Percentiles rank a stretch among this genome's conserved stretches.
These are phyloP conservation scores for Podila clonocystis DNA, from an alignment of 192 early-diverging fungal genomes.

Conservation along the genomic window DNA sequence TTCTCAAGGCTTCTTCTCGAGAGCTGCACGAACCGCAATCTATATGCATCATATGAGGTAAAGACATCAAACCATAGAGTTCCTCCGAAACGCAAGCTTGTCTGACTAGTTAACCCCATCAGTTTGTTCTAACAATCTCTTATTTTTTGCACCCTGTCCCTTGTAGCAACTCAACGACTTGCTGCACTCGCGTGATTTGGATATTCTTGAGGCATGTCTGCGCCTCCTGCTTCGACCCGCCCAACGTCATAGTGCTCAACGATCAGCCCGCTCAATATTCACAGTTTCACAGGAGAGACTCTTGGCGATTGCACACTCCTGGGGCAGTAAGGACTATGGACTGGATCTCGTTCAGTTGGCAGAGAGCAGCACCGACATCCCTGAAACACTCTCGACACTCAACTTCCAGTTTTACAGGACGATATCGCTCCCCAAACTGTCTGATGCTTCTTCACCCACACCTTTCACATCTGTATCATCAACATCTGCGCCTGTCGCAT, in stretches of 20 bases:
- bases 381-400: slow-evolving; percentile 52
- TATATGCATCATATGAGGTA: slow-evolving; percentile 95
- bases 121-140: slow-evolving; percentile 3
- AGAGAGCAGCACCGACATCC: slow-evolving; percentile 47
- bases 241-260: slow-evolving; percentile 89
- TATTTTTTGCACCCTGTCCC: background rate
- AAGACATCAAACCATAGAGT: background rate
- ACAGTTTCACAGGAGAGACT: slow-evolving; percentile 65
- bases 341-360: slow-evolving; percentile 60
- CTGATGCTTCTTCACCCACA: slow-evolving; percentile 12
- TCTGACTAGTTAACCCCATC: background rate
- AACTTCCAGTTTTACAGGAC: slow-evolving; percentile 75
- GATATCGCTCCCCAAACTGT: slow-evolving; percentile 22
- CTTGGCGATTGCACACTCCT: slow-evolving; percentile 68
- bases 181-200: slow-evolving; percentile 82
- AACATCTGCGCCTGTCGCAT: slow-evolving; percentile 2
- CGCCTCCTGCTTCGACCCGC: slow-evolving; percentile 88
- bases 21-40: slow-evolving; percentile 92
- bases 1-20: slow-evolving; percentile 90
- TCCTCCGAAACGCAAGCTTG: background rate
- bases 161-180: slow-evolving; percentile 82
- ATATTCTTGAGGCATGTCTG: slow-evolving; percentile 81
- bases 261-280: slow-evolving; percentile 68
- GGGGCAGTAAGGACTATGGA: slow-evolving; percentile 64
- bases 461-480: background rate